Evolutionary conservation across 345 rosid genomes (phyloP), one percentile per base, ranked within the genome.

Genomic region (Balakata baccata): DNA sequence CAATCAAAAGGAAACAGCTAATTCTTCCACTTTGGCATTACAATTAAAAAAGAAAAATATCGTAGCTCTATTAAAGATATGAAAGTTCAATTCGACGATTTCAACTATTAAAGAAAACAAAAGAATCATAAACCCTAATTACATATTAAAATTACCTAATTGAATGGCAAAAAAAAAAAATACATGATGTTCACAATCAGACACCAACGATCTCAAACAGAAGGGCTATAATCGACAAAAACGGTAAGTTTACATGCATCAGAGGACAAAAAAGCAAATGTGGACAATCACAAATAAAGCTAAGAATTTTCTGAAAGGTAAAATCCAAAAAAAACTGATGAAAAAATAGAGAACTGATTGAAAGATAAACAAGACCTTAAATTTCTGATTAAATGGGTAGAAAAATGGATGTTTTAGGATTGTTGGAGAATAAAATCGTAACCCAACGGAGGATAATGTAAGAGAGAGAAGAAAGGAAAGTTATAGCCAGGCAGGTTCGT

Each of bases 61-160:
- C 3, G 0, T 5, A 2, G 7, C 3, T 14, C 29, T 60, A 3
- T 16, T 41, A 3, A 56, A 13, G 37, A 41, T 18, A 38, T 34
- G 43, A 68, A 74, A 73, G 66, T 16, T 57, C 17, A 38, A 57
- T 29, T n/a, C 7, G 16, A 59, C 6, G 39, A 75, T 59, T 66
- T 9, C n/a, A 53, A 39, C 34, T 20, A 29, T 34, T 41, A 58
- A 22, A 64, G 5, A 11, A 17, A 23, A 11, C 8, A 43, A 7
- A 11, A 38, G 6, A 56, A 18, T 11, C 12, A 17, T 29, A 29
- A 73, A 74, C 57, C 65, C 71, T 66, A 66, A 74, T 53, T 64
- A 34, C 0, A 43, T 25, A 62, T 54, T 25, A 12, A 38, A 47
- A 25, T 17, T 66, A 52, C 12, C 37, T 17, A 13, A 50, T 52